Conservation (phyloP, 352 stramenopile genomes). For the Globisporangium emineosum region DNA sequence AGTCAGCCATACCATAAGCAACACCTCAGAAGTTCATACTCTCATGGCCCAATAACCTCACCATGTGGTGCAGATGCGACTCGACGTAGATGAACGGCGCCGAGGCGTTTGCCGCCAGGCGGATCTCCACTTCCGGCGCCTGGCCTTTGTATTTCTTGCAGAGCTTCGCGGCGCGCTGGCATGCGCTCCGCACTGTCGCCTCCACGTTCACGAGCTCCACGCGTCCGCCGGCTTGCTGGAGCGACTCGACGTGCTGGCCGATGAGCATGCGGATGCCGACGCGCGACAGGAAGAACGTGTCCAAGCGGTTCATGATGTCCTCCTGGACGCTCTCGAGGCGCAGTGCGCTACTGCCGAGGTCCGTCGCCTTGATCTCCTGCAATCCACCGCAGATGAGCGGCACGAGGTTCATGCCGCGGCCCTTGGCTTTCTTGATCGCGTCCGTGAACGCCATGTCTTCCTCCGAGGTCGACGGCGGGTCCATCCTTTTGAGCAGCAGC, state of each 20-base stretch:
- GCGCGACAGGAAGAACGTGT: slow-evolving; percentile 98
- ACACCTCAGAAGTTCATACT: not conserved
- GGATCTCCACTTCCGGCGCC: slow-evolving; percentile 60
- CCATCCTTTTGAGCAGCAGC: slow-evolving; percentile 36
- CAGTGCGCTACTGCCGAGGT: slow-evolving; percentile 59
- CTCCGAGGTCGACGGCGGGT: slow-evolving; percentile 41
- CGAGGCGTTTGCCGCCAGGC: slow-evolving; percentile 36
- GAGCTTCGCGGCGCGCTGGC: slow-evolving; percentile 46
- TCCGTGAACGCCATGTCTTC: slow-evolving; percentile 71
- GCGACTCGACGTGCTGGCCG: slow-evolving; percentile 83
- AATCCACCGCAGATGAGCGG: slow-evolving; percentile 75
- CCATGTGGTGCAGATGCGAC: slow-evolving; percentile 84
- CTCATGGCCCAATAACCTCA: slow-evolving; percentile 22
- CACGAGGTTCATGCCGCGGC: slow-evolving; percentile 66
- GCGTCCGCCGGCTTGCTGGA: slow-evolving; percentile 53
- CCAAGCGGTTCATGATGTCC: slow-evolving; percentile 82
- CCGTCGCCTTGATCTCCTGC: slow-evolving; percentile 60
- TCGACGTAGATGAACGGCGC: slow-evolving; percentile 81
- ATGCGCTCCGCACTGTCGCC: slow-evolving; percentile 57
- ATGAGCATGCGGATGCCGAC: slow-evolving; percentile 99
- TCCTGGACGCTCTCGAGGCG: slow-evolving; percentile 63
- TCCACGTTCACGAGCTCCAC: slow-evolving; percentile 73
- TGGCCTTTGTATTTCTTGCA: slow-evolving; percentile 55
- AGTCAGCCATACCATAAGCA: not conserved
- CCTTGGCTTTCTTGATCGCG: slow-evolving; percentile 47